phyloP scores from a whole-genome alignment of 164 flowering plant species.

The Houttuynia cordata region DNA sequence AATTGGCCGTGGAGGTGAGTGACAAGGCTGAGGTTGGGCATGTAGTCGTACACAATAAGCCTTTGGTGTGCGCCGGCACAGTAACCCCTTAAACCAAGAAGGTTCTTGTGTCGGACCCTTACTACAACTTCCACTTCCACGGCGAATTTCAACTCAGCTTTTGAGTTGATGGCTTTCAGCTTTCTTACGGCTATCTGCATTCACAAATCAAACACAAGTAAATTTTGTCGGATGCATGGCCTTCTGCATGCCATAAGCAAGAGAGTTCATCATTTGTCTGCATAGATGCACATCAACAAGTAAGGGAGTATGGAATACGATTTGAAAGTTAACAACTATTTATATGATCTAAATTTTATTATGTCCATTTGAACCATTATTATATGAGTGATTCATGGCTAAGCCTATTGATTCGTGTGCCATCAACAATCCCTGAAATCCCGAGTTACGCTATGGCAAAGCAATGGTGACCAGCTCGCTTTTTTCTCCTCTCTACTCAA shows the following conservation, averaged over 20 bases:
- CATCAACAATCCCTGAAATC: too few species aligned
- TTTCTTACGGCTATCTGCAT: constrained; percentile 70
- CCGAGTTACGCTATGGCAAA: too few species aligned
- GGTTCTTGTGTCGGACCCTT: constrained; percentile 60
- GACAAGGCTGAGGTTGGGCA: constrained; percentile 65
- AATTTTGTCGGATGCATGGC: not conserved
- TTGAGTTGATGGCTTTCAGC: constrained; percentile 58
- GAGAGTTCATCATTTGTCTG: not conserved
- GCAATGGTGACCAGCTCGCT: too few species aligned
- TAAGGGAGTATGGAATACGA: too few species aligned
- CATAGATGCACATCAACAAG: too few species aligned
- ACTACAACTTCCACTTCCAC: constrained; percentile 75
- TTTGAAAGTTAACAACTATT: too few species aligned
- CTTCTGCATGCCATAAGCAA: not conserved
- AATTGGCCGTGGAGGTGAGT: constrained; percentile 67
- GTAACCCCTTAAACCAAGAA: constrained; percentile 61
- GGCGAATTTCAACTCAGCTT: constrained; percentile 80
- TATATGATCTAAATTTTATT: too few species aligned
- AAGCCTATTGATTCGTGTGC: too few species aligned
- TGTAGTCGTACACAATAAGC: constrained; percentile 72
- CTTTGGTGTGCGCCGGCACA: constrained; percentile 50
- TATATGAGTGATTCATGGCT: too few species aligned
- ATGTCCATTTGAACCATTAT: too few species aligned
- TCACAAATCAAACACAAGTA: not conserved
- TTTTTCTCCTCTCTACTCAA: too few species aligned